Base-by-base conservation (phyloP, 1,284 basidiomycete species). In the Kwoniella shivajii region DNA sequence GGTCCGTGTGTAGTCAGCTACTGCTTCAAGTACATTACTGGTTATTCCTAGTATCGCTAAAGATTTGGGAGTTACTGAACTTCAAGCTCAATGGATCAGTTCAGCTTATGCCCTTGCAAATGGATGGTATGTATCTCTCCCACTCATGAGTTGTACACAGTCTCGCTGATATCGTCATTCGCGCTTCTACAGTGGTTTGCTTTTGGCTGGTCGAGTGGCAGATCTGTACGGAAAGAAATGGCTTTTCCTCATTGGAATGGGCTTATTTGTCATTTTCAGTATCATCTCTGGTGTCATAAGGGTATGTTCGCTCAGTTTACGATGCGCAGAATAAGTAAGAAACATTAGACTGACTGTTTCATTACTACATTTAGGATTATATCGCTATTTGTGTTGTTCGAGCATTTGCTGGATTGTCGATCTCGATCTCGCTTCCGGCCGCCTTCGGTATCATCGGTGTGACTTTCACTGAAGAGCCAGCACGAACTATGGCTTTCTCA, bases 61-160 rank as follows among this genome's bases (percentile, higher is more conserved):
- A 9, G 67, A 74, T 38, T 59, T 78, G 6, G 63, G 61, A 2
- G 59, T 76, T 31, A 54, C 61, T 20, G 59, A 67, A 10, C 59
- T 71, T 16, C 58, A 70, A 39, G 65, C 76, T 14, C 72, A 74
- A 47, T 80, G 78, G 78, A 29, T 54, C 39, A 57, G 75, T 9
- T 73, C 76, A 5, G 68, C 77, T 47, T 75, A 77, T 57, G 71
- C 76, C 4, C 69, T 80, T 7, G 66, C 76, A 20, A 72, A 70
- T 33, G 78, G 73, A 33, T 54, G 50, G 50, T 52, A 44, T 13
- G 50, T 52, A 10, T 14, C n/a, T 29, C n/a, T 47, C 20, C 26
- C 18, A 9, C 20, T 39, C 14, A n/a, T n/a, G 3, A 18, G 16
- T 39, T 16, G 36, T 16, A 16, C 18, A 4, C 20, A n/a, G 10